Conservation (phyloP, 1,284 basidiomycete genomes). For the Cerrena zonata region DNA sequence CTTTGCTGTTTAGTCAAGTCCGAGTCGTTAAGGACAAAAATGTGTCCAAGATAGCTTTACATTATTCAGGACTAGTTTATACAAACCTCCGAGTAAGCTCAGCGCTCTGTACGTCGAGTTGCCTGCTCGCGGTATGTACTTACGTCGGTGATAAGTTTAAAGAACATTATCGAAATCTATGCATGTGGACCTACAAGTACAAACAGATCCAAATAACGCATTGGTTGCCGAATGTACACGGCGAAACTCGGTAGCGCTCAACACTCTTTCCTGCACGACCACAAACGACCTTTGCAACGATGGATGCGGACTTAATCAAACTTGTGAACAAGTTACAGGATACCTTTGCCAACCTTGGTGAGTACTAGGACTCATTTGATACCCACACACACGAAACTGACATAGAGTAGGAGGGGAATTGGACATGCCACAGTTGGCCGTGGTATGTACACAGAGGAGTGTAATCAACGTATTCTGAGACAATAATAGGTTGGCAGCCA, state of each 20-base stretch:
- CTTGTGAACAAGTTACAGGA: conserved; percentile 95
- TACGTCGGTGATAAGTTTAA: no score
- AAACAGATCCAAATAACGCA: neutral
- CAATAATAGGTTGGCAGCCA: conserved; percentile 70
- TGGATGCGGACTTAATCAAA: conserved; percentile 92
- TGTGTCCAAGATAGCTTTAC: no score
- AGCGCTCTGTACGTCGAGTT: no score
- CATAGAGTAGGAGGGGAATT: conserved; percentile 64
- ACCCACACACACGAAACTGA: neutral
- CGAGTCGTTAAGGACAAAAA: no score
- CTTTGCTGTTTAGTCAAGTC: no score
- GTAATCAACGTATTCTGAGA: conserved; percentile 6
- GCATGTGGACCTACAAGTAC: conserved; percentile 3
- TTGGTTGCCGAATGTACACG: conserved; percentile 4
- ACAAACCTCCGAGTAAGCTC: no score
- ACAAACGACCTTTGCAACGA: conserved; percentile 32
- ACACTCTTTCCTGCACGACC: conserved; percentile 1
- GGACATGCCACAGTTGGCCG: conserved; percentile 80
- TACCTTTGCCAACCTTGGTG: conserved; percentile 77
- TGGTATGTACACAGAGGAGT: conserved; percentile 39
- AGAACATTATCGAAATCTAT: no score
- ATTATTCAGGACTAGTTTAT: no score
- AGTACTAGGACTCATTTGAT: conserved; percentile 23
- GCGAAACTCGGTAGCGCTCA: neutral
- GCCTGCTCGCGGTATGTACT: no score